Percentiles rank a stretch among this genome's conserved stretches.
phyloP scores from a whole-genome alignment of 768 basidiomycete genomes.

The Clitopilus hobsonii region DNA sequence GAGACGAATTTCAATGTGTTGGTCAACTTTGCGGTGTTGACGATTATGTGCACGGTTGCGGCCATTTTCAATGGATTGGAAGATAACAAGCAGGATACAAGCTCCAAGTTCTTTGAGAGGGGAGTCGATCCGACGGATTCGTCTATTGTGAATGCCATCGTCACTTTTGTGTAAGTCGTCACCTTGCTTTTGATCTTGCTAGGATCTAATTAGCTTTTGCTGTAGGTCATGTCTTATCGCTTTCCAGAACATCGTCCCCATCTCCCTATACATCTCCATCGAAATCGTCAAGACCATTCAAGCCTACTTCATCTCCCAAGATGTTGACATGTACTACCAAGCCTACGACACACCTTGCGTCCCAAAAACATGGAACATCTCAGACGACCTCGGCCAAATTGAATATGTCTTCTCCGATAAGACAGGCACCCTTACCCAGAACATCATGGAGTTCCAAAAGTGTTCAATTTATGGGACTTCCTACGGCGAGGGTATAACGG shows the following conservation, averaged over 20 bases:
- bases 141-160: conserved; percentile 64
- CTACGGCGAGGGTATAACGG: conserved; percentile 94
- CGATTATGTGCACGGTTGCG: conserved; percentile 70
- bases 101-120: conserved; percentile 67
- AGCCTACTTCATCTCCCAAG: conserved; percentile 94
- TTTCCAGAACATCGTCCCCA: conserved; percentile 96
- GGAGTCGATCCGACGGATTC: conserved; percentile 60
- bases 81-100: conserved; percentile 56
- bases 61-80: conserved; percentile 75
- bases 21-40: conserved; percentile 83
- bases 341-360: conserved; percentile 84
- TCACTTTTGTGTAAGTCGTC: conserved; percentile 83
- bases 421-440: conserved; percentile 96
- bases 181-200: neutral
- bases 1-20: conserved; percentile 98
- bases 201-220: conserved; percentile 8
- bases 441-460: conserved; percentile 98
- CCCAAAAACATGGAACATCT: conserved; percentile 98
- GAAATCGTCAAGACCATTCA: conserved; percentile 98
- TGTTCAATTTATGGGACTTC: conserved; percentile 80
- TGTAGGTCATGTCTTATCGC: conserved; percentile 86
- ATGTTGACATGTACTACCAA: conserved; percentile 93
- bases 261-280: conserved; percentile 95
- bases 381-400: conserved; percentile 97
- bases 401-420: conserved; percentile 91